phyloP scores from a whole-genome alignment of 176 grass and related monocot genomes.

The Dactylis glomerata region DNA sequence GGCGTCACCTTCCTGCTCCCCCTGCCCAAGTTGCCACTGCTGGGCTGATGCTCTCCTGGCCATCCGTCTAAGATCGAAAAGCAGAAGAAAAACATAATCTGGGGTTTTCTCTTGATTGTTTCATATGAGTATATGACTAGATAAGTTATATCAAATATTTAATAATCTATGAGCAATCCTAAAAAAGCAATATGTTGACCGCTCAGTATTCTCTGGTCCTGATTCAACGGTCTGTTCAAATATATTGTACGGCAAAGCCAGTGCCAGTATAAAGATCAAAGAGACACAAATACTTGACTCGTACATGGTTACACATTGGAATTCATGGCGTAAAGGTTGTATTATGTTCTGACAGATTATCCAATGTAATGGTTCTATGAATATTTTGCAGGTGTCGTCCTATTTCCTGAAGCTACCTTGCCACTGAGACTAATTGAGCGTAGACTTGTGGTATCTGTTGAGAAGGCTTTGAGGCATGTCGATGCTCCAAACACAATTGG shows the following conservation, averaged over 20 bases:
- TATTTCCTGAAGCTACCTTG: slow-evolving; percentile 91
- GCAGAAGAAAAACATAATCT: not conserved
- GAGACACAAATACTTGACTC: slow-evolving; percentile 4
- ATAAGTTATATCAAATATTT: not conserved
- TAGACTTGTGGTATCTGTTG: slow-evolving; percentile 65
- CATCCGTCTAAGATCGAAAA: not conserved
- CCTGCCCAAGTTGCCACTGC: not conserved
- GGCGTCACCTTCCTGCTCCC: not conserved
- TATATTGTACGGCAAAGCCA: slow-evolving; percentile 6
- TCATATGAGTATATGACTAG: not conserved
- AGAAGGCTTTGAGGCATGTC: slow-evolving; percentile 64
- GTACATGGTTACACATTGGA: slow-evolving; percentile 7
- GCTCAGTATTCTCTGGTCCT: not conserved
- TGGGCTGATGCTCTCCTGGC: not conserved
- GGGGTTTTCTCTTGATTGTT: slow-evolving; percentile 1
- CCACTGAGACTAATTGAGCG: slow-evolving; percentile 78
- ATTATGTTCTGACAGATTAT: not conserved
- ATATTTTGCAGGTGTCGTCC: slow-evolving; percentile 68
- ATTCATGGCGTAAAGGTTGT: not conserved
- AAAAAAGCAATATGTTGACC: not conserved
- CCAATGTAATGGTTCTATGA: slow-evolving; percentile 22
- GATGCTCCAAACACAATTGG: slow-evolving; percentile 81
- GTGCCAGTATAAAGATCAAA: not conserved
- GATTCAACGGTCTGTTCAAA: not conserved
- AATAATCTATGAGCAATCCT: not conserved